Percentiles rank a stretch among this genome's conserved stretches.
These are phyloP conservation scores for Apiotrichum sp. DNA, from an alignment of 1,284 basidiomycete species.

Conservation along the genomic window DNA sequence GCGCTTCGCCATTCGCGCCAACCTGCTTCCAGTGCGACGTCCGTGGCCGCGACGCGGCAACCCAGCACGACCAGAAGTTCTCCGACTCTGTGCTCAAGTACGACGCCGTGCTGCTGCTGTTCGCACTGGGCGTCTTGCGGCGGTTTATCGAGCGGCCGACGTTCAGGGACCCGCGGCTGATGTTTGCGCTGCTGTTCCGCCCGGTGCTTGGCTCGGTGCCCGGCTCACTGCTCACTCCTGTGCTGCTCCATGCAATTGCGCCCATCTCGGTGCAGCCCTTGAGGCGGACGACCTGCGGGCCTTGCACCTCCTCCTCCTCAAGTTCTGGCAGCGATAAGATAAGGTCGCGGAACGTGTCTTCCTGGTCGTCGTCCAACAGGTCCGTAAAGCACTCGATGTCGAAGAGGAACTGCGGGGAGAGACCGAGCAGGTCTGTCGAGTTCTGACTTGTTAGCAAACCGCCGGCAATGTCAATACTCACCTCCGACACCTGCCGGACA, in stretches of 20 bases:
- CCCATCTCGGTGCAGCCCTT: slow-evolving; percentile 48
- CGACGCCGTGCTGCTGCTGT: no score
- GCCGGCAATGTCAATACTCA: slow-evolving; percentile 36
- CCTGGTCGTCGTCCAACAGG: slow-evolving; percentile 63
- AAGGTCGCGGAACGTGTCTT: slow-evolving; percentile 69
- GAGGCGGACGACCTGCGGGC: slow-evolving; percentile 64
- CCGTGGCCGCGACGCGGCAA: slow-evolving; percentile 64
- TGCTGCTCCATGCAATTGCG: background rate
- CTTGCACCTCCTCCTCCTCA: slow-evolving; percentile 47
- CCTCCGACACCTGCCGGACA: slow-evolving; percentile 78
- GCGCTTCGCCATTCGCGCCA: slow-evolving; percentile 20
- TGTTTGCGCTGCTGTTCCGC: background rate
- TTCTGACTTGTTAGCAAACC: slow-evolving; percentile 49
- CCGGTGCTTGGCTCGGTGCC: no score
- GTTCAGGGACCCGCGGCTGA: background rate
- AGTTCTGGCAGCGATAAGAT: slow-evolving; percentile 58
- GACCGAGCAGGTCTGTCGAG: slow-evolving; percentile 61
- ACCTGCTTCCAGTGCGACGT: slow-evolving; percentile 26
- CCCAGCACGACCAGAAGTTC: slow-evolving; percentile 71
- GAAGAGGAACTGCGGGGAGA: slow-evolving; percentile 73
- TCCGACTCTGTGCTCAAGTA: no score
- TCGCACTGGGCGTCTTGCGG: slow-evolving; percentile 16
- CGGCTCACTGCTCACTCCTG: no score
- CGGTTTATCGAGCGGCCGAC: no score
- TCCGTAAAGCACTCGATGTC: slow-evolving; percentile 69